Percentiles rank a stretch among this genome's conserved stretches.
These are phyloP conservation scores for Ganoderma meredithae DNA, from an alignment of 1,284 basidiomycete genomes.

Conservation along the genomic window DNA sequence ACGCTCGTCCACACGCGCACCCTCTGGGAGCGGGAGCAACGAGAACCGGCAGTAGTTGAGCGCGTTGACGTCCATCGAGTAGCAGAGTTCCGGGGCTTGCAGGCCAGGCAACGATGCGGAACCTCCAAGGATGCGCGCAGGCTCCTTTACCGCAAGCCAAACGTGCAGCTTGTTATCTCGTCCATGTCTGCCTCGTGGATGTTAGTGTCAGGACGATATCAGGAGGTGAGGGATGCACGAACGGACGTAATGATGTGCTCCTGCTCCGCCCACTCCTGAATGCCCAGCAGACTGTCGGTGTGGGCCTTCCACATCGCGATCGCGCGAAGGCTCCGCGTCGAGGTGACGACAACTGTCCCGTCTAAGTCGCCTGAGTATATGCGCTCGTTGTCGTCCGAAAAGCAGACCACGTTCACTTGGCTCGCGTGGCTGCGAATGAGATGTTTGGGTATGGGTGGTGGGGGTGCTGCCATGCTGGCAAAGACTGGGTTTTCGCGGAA, in stretches of 20 bases:
- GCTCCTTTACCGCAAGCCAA: constrained; percentile 62
- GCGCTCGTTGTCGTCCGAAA: constrained; percentile 75
- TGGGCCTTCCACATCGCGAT: constrained; percentile 83
- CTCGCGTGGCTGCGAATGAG: constrained; percentile 77
- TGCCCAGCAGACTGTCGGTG: constrained; percentile 73
- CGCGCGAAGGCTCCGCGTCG: constrained; percentile 74
- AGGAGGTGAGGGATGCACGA: background rate
- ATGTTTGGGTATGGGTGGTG: constrained; percentile 68
- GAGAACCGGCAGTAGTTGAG: constrained; percentile 91
- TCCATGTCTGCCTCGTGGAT: constrained; percentile 67
- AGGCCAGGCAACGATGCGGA: constrained; percentile 60
- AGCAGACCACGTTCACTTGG: constrained; percentile 61
- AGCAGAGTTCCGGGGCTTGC: constrained; percentile 58
- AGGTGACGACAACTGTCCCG: constrained; percentile 76
- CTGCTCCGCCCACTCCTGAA: constrained; percentile 72
- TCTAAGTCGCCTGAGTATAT: constrained; percentile 84
- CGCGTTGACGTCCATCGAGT: constrained; percentile 85
- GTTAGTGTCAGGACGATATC: background rate
- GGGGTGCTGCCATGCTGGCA: constrained; percentile 18
- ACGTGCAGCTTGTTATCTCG: constrained; percentile 86
- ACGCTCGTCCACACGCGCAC: constrained; percentile 27
- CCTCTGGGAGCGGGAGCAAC: constrained; percentile 45
- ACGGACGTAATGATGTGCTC: constrained; percentile 75
- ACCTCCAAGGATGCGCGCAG: constrained; percentile 55
- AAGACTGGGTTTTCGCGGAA: background rate